phyloP scores from a whole-genome alignment of 306 rosid genomes.

The Quercus glauca region DNA sequence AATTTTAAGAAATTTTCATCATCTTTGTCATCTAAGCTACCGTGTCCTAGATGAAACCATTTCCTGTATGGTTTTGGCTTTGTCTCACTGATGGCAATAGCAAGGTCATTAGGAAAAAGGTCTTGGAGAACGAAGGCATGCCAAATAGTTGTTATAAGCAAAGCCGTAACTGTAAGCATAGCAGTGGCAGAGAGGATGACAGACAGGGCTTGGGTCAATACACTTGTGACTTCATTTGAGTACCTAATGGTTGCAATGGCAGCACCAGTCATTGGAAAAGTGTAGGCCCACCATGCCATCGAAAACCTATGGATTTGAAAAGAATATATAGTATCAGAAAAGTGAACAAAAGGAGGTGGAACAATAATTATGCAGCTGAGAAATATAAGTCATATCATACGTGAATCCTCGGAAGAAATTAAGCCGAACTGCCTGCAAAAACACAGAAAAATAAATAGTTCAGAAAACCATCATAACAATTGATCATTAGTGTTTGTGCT shows the following conservation, averaged over 20 bases:
- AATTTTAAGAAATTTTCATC: slow-evolving; percentile 68
- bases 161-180: slow-evolving; percentile 48
- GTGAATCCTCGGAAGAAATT: slow-evolving; percentile 79
- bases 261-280: slow-evolving; percentile 98
- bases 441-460: background rate
- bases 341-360: background rate
- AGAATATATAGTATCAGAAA: slow-evolving; percentile 17
- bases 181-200: slow-evolving; percentile 46
- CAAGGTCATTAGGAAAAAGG: slow-evolving; percentile 91
- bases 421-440: slow-evolving; percentile 74
- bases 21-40: slow-evolving; percentile 51
- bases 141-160: slow-evolving; percentile 54
- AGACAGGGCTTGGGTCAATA: slow-evolving; percentile 50
- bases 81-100: slow-evolving; percentile 84
- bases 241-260: slow-evolving; percentile 87
- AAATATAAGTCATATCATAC: slow-evolving; percentile 33
- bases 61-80: slow-evolving; percentile 44
- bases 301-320: slow-evolving; percentile 59
- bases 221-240: slow-evolving; percentile 59
- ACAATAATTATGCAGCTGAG: background rate
- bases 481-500: background rate
- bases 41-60: slow-evolving; percentile 57
- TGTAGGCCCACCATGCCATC: slow-evolving; percentile 97
- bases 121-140: slow-evolving; percentile 72
- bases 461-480: too few relatives aligned